Evolutionary conservation across 805 yeast genomes (phyloP).

Genomic region (baker's yeast (Saccharomyces cerevisiae)): DNA sequence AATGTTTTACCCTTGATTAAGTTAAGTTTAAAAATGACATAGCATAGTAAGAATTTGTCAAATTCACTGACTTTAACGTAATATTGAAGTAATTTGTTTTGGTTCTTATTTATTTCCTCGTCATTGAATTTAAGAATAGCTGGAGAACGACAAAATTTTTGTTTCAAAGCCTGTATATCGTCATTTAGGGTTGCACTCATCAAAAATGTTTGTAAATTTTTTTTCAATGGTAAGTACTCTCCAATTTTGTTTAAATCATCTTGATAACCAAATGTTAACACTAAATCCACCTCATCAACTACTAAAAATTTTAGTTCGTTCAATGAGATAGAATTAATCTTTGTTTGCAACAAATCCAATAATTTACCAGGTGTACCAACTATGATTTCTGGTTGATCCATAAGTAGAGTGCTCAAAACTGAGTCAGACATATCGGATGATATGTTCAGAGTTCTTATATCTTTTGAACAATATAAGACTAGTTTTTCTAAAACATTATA

Average conservation of each 20-base stretch:
- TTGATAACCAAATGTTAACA: constrained; percentile 81
- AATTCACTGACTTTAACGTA: constrained; percentile 81
- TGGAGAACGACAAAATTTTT: constrained; percentile 70
- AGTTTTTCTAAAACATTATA: constrained; percentile 59
- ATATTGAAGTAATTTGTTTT: constrained; percentile 66
- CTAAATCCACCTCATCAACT: constrained; percentile 91
- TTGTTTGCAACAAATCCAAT: constrained; percentile 43
- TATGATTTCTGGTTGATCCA: constrained; percentile 70
- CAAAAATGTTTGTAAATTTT: constrained; percentile 75
- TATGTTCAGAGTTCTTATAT: constrained; percentile 57
- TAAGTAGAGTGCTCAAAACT: constrained; percentile 60
- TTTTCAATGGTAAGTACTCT: constrained; percentile 57
- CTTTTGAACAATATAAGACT: constrained; percentile 60
- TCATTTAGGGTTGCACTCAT: constrained; percentile 95
- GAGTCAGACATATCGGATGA: constrained; percentile 54
- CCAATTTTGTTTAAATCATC: constrained; percentile 71
- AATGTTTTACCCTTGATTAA: constrained; percentile 86
- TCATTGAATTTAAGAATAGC: constrained; percentile 76
- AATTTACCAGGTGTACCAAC: constrained; percentile 84
- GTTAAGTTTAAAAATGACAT: constrained; percentile 82
- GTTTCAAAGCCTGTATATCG: constrained; percentile 70
- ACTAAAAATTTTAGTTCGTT: constrained; percentile 60
- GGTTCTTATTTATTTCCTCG: constrained; percentile 44
- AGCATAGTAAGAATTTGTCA: constrained; percentile 84
- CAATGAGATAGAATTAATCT: constrained; percentile 41